Evolutionary conservation across 495 filamentous ascomycete genomes (phyloP).

Genomic region (Cercophora newfieldiana): DNA sequence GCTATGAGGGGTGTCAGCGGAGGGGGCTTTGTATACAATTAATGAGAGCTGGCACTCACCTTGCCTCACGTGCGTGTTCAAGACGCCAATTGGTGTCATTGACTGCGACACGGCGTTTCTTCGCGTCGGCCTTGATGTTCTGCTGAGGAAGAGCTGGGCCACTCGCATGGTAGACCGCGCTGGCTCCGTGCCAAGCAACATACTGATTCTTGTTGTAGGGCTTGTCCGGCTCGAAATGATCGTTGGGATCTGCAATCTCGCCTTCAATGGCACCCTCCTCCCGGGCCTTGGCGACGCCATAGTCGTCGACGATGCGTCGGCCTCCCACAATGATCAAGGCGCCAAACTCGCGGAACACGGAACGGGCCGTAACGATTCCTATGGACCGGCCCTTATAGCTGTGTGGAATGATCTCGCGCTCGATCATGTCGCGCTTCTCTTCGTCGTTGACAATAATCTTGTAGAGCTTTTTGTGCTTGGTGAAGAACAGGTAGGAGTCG

Average conservation of each 20-base stretch:
- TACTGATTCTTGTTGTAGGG: constrained; percentile 93
- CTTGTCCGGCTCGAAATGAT: constrained; percentile 70
- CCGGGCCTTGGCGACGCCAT: constrained; percentile 74
- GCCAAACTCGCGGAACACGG: constrained; percentile 96
- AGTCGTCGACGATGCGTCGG: constrained; percentile 82
- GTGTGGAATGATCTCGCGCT: constrained; percentile 90
- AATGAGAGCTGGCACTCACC: constrained; percentile 54
- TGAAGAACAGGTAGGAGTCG: constrained; percentile 97
- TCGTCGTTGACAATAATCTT: constrained; percentile 95
- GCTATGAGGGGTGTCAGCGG: constrained; percentile 47
- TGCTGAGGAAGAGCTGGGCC: constrained; percentile 74
- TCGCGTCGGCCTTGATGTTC: constrained; percentile 68
- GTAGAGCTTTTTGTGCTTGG: constrained; percentile 89
- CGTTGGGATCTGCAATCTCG: constrained; percentile 83
- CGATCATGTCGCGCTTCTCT: constrained; percentile 90
- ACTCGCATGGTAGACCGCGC: constrained; percentile 86
- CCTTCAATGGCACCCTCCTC: constrained; percentile 84
- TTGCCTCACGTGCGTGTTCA: constrained; percentile 87
- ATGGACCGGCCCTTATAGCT: constrained; percentile 98
- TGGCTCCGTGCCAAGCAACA: constrained; percentile 97
- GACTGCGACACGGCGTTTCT: constrained; percentile 83
- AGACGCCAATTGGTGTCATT: constrained; percentile 97
- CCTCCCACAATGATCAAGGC: constrained; percentile 92
- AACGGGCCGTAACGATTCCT: constrained; percentile 93
- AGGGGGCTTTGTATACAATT: background rate